Evolutionary conservation across 352 stramenopile genomes (phyloP).

Genomic region (Thraustochytrium sp.): DNA sequence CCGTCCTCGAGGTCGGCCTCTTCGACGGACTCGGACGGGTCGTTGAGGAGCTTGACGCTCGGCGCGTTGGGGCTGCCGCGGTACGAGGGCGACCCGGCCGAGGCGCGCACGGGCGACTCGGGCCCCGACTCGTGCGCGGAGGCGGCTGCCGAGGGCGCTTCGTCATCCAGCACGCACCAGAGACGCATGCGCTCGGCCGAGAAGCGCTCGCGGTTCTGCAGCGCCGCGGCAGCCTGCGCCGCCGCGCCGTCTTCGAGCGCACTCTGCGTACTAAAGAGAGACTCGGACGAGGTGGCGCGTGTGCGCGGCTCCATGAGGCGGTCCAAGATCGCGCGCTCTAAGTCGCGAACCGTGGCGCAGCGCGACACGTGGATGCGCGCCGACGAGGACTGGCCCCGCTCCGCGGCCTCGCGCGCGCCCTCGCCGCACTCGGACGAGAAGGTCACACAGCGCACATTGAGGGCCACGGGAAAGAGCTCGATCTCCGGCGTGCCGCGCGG

Average conservation of each 20-base stretch:
- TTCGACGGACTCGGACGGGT: background rate
- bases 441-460: slow-evolving; percentile 17
- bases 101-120: background rate
- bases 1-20: slow-evolving; percentile 31
- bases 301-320: background rate
- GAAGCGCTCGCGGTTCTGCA: slow-evolving; percentile 9
- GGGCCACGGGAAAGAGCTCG: slow-evolving; percentile 16
- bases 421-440: background rate
- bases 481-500: background rate
- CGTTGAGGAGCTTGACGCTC: background rate
- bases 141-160: too few species aligned
- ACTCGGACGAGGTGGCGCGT: background rate
- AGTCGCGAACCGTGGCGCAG: background rate
- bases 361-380: background rate
- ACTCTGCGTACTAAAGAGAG: background rate
- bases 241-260: background rate
- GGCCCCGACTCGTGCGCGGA: too few species aligned
- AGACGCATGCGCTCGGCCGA: background rate
- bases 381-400: too few species aligned
- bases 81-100: background rate
- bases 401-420: too few species aligned
- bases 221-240: background rate
- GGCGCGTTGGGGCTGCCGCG: background rate
- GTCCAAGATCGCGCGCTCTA: background rate
- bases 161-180: background rate